Evolutionary conservation across 352 stramenopile species (phyloP).

Genomic region (Pythium chondricola): DNA sequence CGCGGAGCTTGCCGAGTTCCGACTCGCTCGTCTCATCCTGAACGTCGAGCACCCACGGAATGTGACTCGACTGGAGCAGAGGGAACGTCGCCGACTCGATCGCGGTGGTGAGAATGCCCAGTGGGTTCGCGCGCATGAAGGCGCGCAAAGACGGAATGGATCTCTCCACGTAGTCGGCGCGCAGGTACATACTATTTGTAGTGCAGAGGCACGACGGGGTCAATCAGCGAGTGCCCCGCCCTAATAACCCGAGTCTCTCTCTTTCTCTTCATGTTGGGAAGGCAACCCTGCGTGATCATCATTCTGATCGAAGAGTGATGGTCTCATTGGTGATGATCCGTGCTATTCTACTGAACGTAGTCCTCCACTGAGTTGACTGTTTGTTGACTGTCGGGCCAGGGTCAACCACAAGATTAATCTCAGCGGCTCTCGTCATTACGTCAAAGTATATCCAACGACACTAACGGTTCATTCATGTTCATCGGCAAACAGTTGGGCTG

Average conservation of each 20-base stretch:
- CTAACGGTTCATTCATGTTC: not conserved
- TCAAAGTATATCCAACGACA: too few species aligned
- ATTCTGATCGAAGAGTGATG: too few species aligned
- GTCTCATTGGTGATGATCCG: too few species aligned
- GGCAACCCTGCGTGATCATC: too few species aligned
- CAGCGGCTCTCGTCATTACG: too few species aligned
- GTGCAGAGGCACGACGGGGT: not conserved
- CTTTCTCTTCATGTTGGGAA: too few species aligned
- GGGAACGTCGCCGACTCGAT: conserved; percentile 10
- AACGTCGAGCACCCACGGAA: conserved; percentile 19
- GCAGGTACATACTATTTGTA: conserved; percentile 12
- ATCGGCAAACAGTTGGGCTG: not conserved
- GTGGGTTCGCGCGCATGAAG: conserved; percentile 19
- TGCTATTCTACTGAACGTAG: too few species aligned
- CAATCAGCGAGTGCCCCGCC: too few species aligned
- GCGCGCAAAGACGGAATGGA: conserved; percentile 15
- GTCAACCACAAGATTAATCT: too few species aligned
- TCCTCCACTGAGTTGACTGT: too few species aligned
- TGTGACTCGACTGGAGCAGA: conserved; percentile 20
- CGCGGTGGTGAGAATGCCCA: conserved; percentile 17
- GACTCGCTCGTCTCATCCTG: conserved; percentile 9
- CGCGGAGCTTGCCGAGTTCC: conserved; percentile 12
- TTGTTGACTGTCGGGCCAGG: too few species aligned
- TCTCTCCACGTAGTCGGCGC: conserved; percentile 13
- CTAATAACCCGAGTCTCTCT: too few species aligned